A percentile compares a stretch with the other conserved stretches of the same genome.
Conservation (phyloP, 1,284 basidiomycete species). For the Leccinum glutinopallens region DNA sequence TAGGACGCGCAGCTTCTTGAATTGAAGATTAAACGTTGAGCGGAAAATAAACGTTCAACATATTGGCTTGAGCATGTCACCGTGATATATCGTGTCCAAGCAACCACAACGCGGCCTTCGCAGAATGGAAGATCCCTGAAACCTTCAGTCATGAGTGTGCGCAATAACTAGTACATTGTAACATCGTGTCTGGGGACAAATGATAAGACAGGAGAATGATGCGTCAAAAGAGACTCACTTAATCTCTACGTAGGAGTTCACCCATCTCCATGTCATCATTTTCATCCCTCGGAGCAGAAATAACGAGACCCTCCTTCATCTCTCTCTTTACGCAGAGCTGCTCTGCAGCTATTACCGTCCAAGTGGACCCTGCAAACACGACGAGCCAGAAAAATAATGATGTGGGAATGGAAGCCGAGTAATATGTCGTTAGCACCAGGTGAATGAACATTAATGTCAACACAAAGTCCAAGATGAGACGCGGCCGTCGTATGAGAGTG, state of each 20-base stretch:
- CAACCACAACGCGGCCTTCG: conserved; percentile 2
- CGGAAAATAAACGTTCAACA: conserved; percentile 8
- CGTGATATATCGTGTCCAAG: conserved; percentile 10
- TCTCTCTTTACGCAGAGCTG: conserved; percentile 92
- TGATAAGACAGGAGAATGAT: conserved; percentile 8
- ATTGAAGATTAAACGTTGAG: conserved; percentile 19
- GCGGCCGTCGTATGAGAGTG: conserved; percentile 85
- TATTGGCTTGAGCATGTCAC: conserved; percentile 7
- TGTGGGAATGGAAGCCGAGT: conserved; percentile 84
- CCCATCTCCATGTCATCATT: conserved; percentile 65
- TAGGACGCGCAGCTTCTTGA: background rate
- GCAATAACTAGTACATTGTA: conserved; percentile 28
- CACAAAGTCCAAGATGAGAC: conserved; percentile 93
- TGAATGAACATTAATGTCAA: conserved; percentile 90
- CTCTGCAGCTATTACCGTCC: conserved; percentile 84
- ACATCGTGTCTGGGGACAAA: conserved; percentile 17
- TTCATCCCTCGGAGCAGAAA: conserved; percentile 45
- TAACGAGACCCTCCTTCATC: conserved; percentile 83
- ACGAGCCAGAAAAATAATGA: conserved; percentile 90
- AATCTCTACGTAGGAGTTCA: conserved; percentile 44
- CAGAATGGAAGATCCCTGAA: conserved; percentile 16
- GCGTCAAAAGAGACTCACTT: conserved; percentile 26
- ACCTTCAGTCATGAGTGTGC: conserved; percentile 17
- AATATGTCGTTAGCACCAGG: conserved; percentile 90
- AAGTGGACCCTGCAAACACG: conserved; percentile 67